Evolutionary conservation across 2,329 filamentous ascomycete genomes (phyloP).

Genomic region (Dactylellina leptospora): DNA sequence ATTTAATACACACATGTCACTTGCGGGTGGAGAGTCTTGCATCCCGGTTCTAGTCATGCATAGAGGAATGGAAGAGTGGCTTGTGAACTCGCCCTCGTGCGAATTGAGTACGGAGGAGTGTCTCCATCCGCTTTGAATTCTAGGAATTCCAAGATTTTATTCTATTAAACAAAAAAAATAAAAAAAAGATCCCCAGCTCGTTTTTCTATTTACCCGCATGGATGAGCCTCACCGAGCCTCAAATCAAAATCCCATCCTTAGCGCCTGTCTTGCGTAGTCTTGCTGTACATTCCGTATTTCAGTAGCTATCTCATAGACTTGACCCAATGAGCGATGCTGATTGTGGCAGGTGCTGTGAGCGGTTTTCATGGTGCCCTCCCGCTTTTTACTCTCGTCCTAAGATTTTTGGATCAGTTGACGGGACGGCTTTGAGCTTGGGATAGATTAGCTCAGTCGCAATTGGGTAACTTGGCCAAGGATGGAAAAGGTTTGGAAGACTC

Average conservation of each 20-base stretch:
- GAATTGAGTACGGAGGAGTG: no score
- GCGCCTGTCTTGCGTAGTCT: constrained; percentile 27
- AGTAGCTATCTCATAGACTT: neutral
- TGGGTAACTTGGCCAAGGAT: constrained; percentile 5
- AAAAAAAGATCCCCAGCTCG: no score
- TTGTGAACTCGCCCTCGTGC: neutral
- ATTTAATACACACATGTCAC: constrained; percentile 34
- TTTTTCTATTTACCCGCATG: no score
- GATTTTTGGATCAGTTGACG: constrained; percentile 39
- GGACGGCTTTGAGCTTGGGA: constrained; percentile 33
- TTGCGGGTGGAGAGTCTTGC: constrained; percentile 18
- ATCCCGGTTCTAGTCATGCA: constrained; percentile 34
- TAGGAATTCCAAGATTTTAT: neutral
- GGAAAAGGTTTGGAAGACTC: neutral
- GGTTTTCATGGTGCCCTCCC: constrained; percentile 12
- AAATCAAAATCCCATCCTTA: constrained; percentile 31
- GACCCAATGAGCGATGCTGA: constrained; percentile 14
- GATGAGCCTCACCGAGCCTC: constrained; percentile 35
- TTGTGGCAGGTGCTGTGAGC: constrained; percentile 47
- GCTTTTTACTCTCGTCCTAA: neutral
- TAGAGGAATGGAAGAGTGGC: neutral
- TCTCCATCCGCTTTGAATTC: no score
- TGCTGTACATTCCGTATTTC: constrained; percentile 17
- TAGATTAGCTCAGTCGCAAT: constrained; percentile 30
- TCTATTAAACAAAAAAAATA: no score